Conservation (phyloP, 106 monocot genomes). For the Allium sativum region DNA sequence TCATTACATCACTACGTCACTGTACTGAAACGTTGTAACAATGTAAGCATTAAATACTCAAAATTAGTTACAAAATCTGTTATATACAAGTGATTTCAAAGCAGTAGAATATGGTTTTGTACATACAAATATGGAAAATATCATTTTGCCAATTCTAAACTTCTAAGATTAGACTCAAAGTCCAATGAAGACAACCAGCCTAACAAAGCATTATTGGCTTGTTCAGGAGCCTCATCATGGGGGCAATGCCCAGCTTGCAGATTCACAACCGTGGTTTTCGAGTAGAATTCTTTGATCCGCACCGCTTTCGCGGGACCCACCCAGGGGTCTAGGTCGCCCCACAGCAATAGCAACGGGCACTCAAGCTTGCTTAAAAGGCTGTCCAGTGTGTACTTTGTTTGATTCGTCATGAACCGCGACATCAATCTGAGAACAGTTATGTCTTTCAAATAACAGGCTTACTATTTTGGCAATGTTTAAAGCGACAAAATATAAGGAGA, state of each 20-base stretch:
- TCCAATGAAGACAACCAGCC: slow-evolving; percentile 72
- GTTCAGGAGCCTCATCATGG: slow-evolving; percentile 92
- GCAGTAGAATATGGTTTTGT: too few species aligned
- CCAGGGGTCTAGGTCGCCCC: slow-evolving; percentile 98
- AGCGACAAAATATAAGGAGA: neutral
- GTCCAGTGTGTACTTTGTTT: slow-evolving; percentile 75
- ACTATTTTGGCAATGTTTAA: neutral
- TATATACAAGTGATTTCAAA: too few species aligned
- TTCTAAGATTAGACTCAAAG: slow-evolving; percentile 48
- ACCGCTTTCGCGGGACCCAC: slow-evolving; percentile 71
- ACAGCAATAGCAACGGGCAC: slow-evolving; percentile 72
- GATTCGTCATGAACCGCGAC: slow-evolving; percentile 80
- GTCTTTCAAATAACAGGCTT: neutral
- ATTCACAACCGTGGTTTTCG: slow-evolving; percentile 63
- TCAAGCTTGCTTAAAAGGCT: slow-evolving; percentile 56
- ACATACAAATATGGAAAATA: too few species aligned
- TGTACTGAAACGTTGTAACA: too few species aligned
- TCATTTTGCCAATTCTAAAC: slow-evolving; percentile 18
- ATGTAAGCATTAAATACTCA: too few species aligned
- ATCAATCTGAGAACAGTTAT: slow-evolving; percentile 46
- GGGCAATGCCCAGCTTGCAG: slow-evolving; percentile 94
- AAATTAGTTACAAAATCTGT: too few species aligned
- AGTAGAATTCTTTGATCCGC: slow-evolving; percentile 81
- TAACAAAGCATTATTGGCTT: slow-evolving; percentile 65
- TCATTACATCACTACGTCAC: too few species aligned